Base-by-base conservation (phyloP, 73 alveolate species). In the Uronychia setigera region DNA sequence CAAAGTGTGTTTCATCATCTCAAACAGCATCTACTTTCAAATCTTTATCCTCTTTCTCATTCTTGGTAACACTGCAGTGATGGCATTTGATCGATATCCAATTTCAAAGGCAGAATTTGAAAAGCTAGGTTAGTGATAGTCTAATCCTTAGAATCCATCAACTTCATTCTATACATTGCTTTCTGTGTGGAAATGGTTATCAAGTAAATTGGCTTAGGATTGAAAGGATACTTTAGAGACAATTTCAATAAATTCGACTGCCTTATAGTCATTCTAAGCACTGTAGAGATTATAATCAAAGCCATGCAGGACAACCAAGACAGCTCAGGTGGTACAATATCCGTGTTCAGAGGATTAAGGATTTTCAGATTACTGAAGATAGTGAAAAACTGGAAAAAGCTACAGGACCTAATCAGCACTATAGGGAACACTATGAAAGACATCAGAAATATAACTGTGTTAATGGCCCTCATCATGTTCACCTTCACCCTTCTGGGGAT, bases 401-500 rank as follows among this genome's bases (percentile, higher is more conserved):
- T 88, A 29, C 79, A 81, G 46, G 77, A 75, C 14, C 78, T 88
- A 1, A 59, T 88, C 0, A n/a, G n/a, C 19, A 81, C 86, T 0
- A 81, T 88, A 0, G 86, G 77, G 13, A 35, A 81, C 67, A 60
- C 94, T 1, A 67, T 88, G 1, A 81, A 81, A 35, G 94, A 81
- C 80, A 81, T 88, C 31, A 32, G 87, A 0, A 81, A 59, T 57
- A 77, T 81, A 35, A 29, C 84, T 1, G 46, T 92, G 29, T 79
- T 92, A 1, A 59, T 89, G 74, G 78, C 89, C 34, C 28, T 92
- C 26, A 78, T 92, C 33, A 84, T 92, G 85, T 83, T 92, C 58
- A 92, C 90, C 27, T 88, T 84, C 46, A 79, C 91, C 26, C 60
- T 92, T 33, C 77, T 92, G 1, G 97, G 97, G 30, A 67, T 92